Evolutionary conservation across 78 protist genomes (phyloP).

Genomic region (Dictyostelium capitatum): DNA sequence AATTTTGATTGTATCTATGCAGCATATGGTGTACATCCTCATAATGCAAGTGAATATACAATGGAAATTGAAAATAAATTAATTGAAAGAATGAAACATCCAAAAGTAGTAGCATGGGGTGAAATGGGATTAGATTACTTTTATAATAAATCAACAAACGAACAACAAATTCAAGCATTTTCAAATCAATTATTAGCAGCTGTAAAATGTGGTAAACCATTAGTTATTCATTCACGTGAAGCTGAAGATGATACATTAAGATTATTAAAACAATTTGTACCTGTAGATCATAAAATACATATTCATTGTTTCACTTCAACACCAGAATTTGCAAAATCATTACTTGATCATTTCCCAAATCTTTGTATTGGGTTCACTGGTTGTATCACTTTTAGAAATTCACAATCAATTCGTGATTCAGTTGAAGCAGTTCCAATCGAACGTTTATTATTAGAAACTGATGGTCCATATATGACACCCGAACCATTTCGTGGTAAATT

Average conservation of each 20-base stretch:
- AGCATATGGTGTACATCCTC: conserved; percentile 89
- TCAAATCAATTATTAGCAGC: conserved; percentile 72
- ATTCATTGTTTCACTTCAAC: conserved; percentile 89
- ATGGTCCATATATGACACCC: conserved; percentile 93
- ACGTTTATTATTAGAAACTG: conserved; percentile 89
- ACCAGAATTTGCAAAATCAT: conserved; percentile 34
- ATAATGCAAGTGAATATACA: conserved; percentile 73
- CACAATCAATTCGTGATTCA: conserved; percentile 67
- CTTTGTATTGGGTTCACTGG: conserved; percentile 93
- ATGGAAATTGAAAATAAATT: conserved; percentile 52
- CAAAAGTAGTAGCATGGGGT: conserved; percentile 89
- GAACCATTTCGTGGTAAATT: conserved; percentile 86
- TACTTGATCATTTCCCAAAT: conserved; percentile 79
- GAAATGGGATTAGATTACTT: conserved; percentile 82
- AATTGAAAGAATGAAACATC: conserved; percentile 59
- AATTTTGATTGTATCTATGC: conserved; percentile 42
- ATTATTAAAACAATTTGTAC: conserved; percentile 68
- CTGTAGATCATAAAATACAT: conserved; percentile 82
- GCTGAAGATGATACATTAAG: conserved; percentile 89
- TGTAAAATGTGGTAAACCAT: conserved; percentile 71
- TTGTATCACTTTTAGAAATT: conserved; percentile 79
- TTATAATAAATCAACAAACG: conserved; percentile 47
- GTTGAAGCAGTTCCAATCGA: conserved; percentile 81
- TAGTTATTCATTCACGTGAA: conserved; percentile 89
- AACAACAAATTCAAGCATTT: conserved; percentile 64